Evolutionary conservation across 805 yeast genomes (phyloP), one percentile per base, ranked within the genome.

Genomic region (Ogataea zsoltii): DNA sequence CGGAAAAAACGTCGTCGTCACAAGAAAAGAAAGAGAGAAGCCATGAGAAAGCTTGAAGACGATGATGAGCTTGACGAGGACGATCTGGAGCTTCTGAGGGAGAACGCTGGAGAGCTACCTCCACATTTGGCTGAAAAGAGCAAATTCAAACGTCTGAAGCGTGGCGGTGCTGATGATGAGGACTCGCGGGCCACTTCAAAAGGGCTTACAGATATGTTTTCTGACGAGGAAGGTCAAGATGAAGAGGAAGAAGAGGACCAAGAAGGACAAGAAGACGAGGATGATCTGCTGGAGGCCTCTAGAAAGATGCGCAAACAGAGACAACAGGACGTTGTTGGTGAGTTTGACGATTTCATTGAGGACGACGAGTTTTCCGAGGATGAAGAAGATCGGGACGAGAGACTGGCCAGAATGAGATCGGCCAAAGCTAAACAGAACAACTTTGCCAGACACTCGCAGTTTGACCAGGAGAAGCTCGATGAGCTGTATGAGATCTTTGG

Each of bases 401-500:
- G 62, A 38, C 49, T 64, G 11, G 70, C 70, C 14, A 55, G 69
- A 48, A 62, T 63, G 63, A 54, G 70, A 49, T 62, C 67, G 1
- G 61, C 65, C 11, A 58, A 60, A 35, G 61, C 63, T 16, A 58
- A 59, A 38, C 65, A 63, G 33, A 53, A 54, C 12, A 59, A 62
- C 32, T 60, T 62, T 37, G 50, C 66, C 12, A 59, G 61, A 42
- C 56, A 57, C 40, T 61, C 70, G 50, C 76, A 88, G 58, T 69
- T 86, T 34, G 96, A 94, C 57, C 84, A 94, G 44, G 98, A 94
- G 58, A 88, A 88, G 63, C 79, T 92, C 53, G 94, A 89, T 60
- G 97, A 92, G 66, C 79, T 94, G 61, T 90, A 83, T 60, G 99
- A 94, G 63, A 88, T 94, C 12, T 94, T 94, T 63, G 99, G 99